phyloP scores from a whole-genome alignment of 805 yeast genomes.

The Wickerhamomyces kurtzmanii region DNA sequence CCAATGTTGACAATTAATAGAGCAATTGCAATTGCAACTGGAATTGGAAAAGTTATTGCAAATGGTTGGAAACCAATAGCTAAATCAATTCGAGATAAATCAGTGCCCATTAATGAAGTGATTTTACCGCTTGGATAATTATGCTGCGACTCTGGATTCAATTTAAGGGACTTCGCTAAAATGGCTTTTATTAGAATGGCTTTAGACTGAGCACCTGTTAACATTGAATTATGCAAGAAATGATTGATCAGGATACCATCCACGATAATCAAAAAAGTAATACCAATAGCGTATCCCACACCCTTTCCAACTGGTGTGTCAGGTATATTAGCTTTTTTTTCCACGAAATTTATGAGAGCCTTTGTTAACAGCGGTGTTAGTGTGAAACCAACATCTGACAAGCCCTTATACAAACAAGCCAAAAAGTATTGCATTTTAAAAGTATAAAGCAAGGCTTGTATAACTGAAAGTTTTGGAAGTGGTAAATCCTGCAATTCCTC shows the following conservation, averaged over 20 bases:
- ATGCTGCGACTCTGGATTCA: conserved; percentile 43
- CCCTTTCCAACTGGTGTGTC: conserved; percentile 33
- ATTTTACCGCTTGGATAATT: conserved; percentile 50
- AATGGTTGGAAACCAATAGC: conserved; percentile 55
- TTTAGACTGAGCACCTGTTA: conserved; percentile 59
- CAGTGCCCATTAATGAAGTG: conserved; percentile 71
- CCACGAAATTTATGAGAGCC: conserved; percentile 45
- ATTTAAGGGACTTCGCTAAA: conserved; percentile 50
- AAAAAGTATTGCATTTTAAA: conserved; percentile 33
- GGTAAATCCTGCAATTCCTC: conserved; percentile 29
- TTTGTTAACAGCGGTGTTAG: conserved; percentile 47
- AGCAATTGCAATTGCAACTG: conserved; percentile 52
- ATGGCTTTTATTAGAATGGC: conserved; percentile 58
- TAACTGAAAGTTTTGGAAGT: conserved; percentile 29
- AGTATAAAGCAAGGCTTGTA: conserved; percentile 37
- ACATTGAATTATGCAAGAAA: conserved; percentile 37
- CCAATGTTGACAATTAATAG: conserved; percentile 60
- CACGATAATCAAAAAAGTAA: conserved; percentile 30
- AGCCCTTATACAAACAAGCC: conserved; percentile 29
- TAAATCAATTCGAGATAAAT: conserved; percentile 63
- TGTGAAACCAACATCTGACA: conserved; percentile 37
- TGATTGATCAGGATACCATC: conserved; percentile 36
- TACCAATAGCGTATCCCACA: conserved; percentile 51
- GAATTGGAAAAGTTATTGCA: conserved; percentile 45
- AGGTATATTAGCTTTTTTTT: conserved; percentile 27